These are phyloP conservation scores for Babesia caballi DNA, from an alignment of 169 alveolate genomes.

Conservation along the genomic window DNA sequence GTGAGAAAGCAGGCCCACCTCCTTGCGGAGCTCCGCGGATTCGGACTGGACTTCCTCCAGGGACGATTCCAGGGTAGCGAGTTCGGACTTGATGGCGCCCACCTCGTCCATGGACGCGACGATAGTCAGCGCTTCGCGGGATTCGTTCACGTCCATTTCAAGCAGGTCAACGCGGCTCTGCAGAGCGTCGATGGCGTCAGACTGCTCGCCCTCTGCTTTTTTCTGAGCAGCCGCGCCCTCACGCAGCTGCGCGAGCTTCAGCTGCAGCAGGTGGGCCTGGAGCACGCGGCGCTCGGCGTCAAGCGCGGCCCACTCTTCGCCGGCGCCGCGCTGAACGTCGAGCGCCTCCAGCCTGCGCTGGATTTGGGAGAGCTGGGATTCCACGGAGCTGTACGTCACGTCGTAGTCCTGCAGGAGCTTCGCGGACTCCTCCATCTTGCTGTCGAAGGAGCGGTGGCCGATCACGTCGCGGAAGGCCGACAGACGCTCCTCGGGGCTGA, in stretches of 20 bases:
- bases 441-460: constrained; percentile 55
- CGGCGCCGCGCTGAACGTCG: constrained; percentile 4
- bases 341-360: constrained; percentile 29
- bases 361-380: constrained; percentile 21
- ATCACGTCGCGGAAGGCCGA: constrained; percentile 38
- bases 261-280: constrained; percentile 9
- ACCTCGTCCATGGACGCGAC: constrained; percentile 4
- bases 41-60: constrained; percentile 7
- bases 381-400: constrained; percentile 18
- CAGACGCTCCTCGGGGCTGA: constrained; percentile 37
- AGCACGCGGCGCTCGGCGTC: constrained; percentile 44
- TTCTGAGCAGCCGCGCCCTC: background rate
- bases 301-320: constrained; percentile 34
- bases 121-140: background rate
- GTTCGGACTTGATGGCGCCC: background rate
- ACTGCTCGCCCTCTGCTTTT: background rate
- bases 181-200: background rate
- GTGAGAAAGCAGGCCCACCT: constrained; percentile 16
- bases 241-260: constrained; percentile 15
- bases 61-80: background rate
- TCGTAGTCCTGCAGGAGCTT: constrained; percentile 38
- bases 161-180: constrained; percentile 25
- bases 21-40: constrained; percentile 4
- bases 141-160: constrained; percentile 18
- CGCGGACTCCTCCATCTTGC: constrained; percentile 33